Base-by-base conservation (phyloP, 176 grass and related monocot genomes). In the Puccinellia tenuiflora region DNA sequence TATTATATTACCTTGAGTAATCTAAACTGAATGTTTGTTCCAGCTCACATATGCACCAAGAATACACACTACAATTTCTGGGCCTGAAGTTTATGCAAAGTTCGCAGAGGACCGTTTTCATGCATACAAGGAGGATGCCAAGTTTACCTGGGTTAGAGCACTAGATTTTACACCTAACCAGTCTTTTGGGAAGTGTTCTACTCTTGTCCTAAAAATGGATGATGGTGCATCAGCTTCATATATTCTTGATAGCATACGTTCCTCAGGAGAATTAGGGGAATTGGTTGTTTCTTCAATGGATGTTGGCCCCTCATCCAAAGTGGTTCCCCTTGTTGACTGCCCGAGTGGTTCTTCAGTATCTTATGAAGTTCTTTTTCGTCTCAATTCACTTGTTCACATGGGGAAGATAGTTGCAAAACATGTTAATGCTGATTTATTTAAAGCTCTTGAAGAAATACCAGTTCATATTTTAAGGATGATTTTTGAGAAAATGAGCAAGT, bases 381-480 rank as follows among this genome's bases (percentile, higher is more conserved):
- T 98, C 21, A 98, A 98, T 77, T 93, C 92, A 83, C 85, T 98
- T 46, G 87, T 98, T 72, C 96, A 98, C 73, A 90, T 88, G 90
- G 92, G 88, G 72, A 98, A 98, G 79, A 57, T 98, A 73, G 81
- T 90, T 85, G 38, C 79, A 17, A 95, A 87, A 59, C 87, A 84
- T 83, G 85, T 93, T 37, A 80, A 90, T 79, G 55, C 52, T 52
- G 91, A 91, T 91, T 77, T 98, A 34, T 91, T 93, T 86, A 86
- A 95, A 74, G 77, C 90, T 56, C 89, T 98, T 42, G 68, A 83
- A 79, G 87, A 72, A 65, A 57, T 95, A 55, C 43, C 92, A 76
- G 20, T 91, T 57, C 80, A 88, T 76, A 55, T 56, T 83, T 84
- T 81, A 59, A 85, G 88, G 67, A 93, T 80, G 67, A 88, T 98